phyloP scores from a whole-genome alignment of 2,329 filamentous ascomycete species.

The Cladosporium cucumerinum region DNA sequence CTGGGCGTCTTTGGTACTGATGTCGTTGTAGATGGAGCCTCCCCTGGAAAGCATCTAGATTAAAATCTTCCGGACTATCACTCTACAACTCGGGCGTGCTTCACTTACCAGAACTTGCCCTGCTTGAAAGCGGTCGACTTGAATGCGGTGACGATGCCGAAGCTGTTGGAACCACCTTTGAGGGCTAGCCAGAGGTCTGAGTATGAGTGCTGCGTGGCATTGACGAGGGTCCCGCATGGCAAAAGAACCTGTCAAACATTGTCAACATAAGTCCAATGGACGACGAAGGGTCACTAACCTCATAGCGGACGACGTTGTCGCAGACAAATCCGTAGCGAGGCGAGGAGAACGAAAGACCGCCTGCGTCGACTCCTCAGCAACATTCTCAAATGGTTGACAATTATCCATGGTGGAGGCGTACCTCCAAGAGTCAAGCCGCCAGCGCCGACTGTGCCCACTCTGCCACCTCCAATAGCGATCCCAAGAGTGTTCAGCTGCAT shows the following conservation, averaged over 20 bases:
- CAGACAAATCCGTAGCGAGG: conserved; percentile 48
- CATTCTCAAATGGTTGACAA: background rate
- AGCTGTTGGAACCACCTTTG: conserved; percentile 44
- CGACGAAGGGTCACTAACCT: conserved; percentile 25
- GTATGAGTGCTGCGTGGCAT: conserved; percentile 43
- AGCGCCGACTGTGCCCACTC: conserved; percentile 44
- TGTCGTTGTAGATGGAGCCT: conserved; percentile 45
- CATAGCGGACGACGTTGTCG: conserved; percentile 36
- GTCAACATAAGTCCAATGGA: conserved; percentile 16
- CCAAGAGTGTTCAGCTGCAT: conserved; percentile 39
- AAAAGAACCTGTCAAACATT: conserved; percentile 33
- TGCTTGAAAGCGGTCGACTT: conserved; percentile 25
- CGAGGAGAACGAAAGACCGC: conserved; percentile 50
- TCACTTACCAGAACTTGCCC: conserved; percentile 22
- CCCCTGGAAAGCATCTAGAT: background rate
- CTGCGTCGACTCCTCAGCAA: background rate
- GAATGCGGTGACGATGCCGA: conserved; percentile 47
- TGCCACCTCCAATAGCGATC: conserved; percentile 45
- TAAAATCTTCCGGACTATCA: background rate
- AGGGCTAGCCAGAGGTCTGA: conserved; percentile 48
- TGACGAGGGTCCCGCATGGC: conserved; percentile 38
- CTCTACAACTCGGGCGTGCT: no score
- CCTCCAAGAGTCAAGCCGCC: conserved; percentile 43
- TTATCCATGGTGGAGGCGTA: background rate
- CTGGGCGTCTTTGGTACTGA: conserved; percentile 39